These are phyloP conservation scores for Suillus sp. DNA, from an alignment of 768 basidiomycete genomes.

Conservation along the genomic window DNA sequence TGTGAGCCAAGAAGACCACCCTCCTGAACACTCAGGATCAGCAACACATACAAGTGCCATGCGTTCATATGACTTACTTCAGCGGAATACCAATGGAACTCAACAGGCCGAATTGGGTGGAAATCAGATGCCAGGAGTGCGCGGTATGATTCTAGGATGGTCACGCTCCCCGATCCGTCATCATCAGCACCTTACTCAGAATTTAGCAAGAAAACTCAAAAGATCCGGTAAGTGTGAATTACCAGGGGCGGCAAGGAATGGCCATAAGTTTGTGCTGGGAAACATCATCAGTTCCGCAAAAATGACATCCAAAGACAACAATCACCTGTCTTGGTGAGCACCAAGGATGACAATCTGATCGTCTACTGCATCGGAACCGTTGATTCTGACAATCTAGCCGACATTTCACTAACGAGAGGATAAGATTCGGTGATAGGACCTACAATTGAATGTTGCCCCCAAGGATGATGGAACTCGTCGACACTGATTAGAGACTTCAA, in stretches of 20 bases:
- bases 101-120: slow-evolving; percentile 43
- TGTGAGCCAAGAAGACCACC: slow-evolving; percentile 87
- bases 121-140: slow-evolving; percentile 44
- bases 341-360: slow-evolving; percentile 68
- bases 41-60: not conserved
- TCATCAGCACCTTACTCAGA: slow-evolving; percentile 40
- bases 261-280: slow-evolving; percentile 72
- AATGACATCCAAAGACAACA: slow-evolving; percentile 12
- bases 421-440: slow-evolving; percentile 26
- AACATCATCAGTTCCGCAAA: slow-evolving; percentile 12
- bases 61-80: slow-evolving; percentile 32
- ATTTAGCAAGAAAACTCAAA: slow-evolving; percentile 1
- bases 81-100: slow-evolving; percentile 53
- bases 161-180: slow-evolving; percentile 48
- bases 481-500: slow-evolving; percentile 62
- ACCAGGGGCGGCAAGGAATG: slow-evolving; percentile 80
- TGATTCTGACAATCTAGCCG: slow-evolving; percentile 69
- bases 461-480: slow-evolving; percentile 73
- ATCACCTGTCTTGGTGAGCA: slow-evolving; percentile 84
- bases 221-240: slow-evolving; percentile 12
- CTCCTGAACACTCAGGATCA: slow-evolving; percentile 45
- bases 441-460: slow-evolving; percentile 85
- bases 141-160: slow-evolving; percentile 47
- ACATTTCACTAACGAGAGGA: slow-evolving; percentile 10
- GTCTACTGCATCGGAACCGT: slow-evolving; percentile 64